phyloP scores from a whole-genome alignment of 1,139 yeast species.

The Lodderomyces pseudojiufengensis region DNA sequence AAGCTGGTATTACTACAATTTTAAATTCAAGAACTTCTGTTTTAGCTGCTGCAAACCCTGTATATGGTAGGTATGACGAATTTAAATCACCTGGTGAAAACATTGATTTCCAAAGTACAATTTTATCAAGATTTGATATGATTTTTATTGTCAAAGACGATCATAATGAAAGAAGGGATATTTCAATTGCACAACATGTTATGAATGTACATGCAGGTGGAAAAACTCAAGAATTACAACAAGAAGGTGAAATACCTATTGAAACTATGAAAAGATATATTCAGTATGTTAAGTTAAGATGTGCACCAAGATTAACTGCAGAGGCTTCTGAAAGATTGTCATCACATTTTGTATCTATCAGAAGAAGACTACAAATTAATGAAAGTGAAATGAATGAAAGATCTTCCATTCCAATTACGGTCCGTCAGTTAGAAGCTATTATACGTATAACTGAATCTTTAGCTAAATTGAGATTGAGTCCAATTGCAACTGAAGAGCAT shows the following conservation, averaged over 20 bases:
- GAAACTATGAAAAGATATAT: constrained; percentile 89
- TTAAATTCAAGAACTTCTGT: constrained; percentile 94
- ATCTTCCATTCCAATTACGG: constrained; percentile 94
- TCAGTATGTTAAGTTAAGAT: constrained; percentile 80
- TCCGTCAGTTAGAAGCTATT: constrained; percentile 96
- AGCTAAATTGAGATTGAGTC: constrained; percentile 80
- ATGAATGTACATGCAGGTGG: constrained; percentile 91
- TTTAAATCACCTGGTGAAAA: constrained; percentile 96
- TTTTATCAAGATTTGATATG: constrained; percentile 97
- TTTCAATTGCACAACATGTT: constrained; percentile 90
- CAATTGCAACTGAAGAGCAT: constrained; percentile 83
- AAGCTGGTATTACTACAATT: constrained; percentile 97
- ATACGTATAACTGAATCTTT: constrained; percentile 92
- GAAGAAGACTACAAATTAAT: constrained; percentile 76
- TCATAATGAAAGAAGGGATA: constrained; percentile 82
- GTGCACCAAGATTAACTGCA: constrained; percentile 89
- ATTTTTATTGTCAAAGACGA: constrained; percentile 95
- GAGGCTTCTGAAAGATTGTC: constrained; percentile 90
- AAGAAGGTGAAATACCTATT: constrained; percentile 84
- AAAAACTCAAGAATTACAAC: constrained; percentile 43
- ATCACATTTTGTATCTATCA: constrained; percentile 89
- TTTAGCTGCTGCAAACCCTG: constrained; percentile 96
- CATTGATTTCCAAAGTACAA: constrained; percentile 95
- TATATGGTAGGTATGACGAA: constrained; percentile 94
- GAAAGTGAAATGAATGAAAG: constrained; percentile 84